A percentile compares a stretch with the other conserved stretches of the same genome.
Conservation (phyloP, 495 filamentous ascomycete species). For the Podospora comata region DNA sequence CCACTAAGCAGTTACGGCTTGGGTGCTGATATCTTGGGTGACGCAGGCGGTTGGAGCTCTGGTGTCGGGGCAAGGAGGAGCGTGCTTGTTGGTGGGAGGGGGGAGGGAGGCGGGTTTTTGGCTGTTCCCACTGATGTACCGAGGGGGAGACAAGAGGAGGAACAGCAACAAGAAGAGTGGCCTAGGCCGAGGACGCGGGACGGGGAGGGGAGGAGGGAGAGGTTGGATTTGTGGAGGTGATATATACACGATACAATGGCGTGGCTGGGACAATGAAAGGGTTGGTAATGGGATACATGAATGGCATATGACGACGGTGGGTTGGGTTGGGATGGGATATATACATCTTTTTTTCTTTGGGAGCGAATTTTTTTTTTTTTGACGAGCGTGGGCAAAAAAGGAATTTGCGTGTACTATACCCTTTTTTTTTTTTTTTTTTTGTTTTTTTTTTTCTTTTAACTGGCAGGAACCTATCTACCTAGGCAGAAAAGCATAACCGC, state of each 20-base stretch:
- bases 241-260: neutral
- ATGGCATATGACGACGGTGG: neutral
- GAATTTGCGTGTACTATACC: neutral
- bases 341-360: neutral
- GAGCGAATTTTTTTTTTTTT: neutral
- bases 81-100: conserved; percentile 62
- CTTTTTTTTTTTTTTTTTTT: neutral
- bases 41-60: conserved; percentile 38
- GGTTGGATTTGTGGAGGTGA: conserved; percentile 46
- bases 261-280: too few species aligned
- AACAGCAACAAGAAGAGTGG: conserved; percentile 31
- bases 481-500: too few species aligned
- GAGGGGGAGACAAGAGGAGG: conserved; percentile 3
- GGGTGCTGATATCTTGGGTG: conserved; percentile 36
- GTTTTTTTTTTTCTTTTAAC: too few species aligned
- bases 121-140: conserved; percentile 66
- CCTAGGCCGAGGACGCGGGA: conserved; percentile 42
- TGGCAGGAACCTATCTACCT: too few species aligned
- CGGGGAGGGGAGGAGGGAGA: conserved; percentile 42
- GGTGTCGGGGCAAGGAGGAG: conserved; percentile 46
- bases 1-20: conserved; percentile 54
- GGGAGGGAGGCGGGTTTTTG: conserved; percentile 71
- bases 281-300: neutral
- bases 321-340: neutral
- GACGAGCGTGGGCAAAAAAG: neutral